A percentile compares a stretch with the other conserved stretches of the same genome.
These are phyloP conservation scores for Kappamyces sp. DNA, from an alignment of 192 early-diverging fungal species.

Conservation along the genomic window DNA sequence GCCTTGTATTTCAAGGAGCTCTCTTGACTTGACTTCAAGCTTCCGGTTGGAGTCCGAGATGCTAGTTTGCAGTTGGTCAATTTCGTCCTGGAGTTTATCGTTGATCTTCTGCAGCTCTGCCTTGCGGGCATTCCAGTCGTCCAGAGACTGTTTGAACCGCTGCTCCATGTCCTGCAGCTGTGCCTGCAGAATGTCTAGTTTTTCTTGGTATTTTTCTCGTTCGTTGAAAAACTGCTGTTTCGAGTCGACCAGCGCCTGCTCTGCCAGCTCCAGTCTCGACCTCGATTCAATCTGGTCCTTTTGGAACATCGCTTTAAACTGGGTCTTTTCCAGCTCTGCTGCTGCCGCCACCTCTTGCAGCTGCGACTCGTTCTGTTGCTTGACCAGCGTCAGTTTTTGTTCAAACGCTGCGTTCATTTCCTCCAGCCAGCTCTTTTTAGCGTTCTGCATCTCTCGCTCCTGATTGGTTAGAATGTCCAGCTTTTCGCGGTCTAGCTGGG, in stretches of 20 bases:
- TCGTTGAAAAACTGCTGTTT: constrained; percentile 35
- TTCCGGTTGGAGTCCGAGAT: constrained; percentile 6
- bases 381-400: constrained; percentile 9
- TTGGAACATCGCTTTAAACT: constrained; percentile 7
- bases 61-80: not conserved
- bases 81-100: constrained; percentile 10
- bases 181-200: constrained; percentile 32
- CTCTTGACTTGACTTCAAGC: constrained; percentile 10
- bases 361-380: constrained; percentile 7
- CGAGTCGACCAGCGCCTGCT: constrained; percentile 23
- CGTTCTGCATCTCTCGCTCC: constrained; percentile 17
- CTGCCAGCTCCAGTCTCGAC: constrained; percentile 20
- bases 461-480: constrained; percentile 2
- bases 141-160: not conserved
- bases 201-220: constrained; percentile 35
- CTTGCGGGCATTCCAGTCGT: constrained; percentile 8
- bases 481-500: constrained; percentile 1
- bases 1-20: constrained; percentile 10
- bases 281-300: constrained; percentile 12
- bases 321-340: constrained; percentile 11
- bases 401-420: constrained; percentile 5
- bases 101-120: constrained; percentile 16
- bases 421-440: constrained; percentile 2
- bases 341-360: constrained; percentile 14
- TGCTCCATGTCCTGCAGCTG: constrained; percentile 21